A percentile compares a stretch with the other conserved stretches of the same genome.
Evolutionary conservation across 2,329 filamentous ascomycete species (phyloP).

Genomic region (Endocalyx cinctus): DNA sequence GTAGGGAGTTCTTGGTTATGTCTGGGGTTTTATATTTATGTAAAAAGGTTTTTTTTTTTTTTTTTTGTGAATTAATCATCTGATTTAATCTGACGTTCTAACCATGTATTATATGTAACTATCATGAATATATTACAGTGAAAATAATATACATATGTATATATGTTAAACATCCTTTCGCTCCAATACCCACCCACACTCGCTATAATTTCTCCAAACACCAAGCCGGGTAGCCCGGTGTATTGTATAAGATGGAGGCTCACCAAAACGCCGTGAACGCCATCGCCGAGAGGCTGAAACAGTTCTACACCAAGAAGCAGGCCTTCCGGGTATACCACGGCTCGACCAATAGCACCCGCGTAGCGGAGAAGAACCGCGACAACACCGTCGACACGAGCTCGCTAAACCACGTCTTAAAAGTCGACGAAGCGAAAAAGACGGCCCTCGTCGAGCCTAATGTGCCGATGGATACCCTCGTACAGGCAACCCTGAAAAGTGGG

Average conservation of each 20-base stretch:
- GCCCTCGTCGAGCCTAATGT: conserved; percentile 69
- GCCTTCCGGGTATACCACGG: conserved; percentile 75
- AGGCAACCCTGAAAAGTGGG: conserved; percentile 49
- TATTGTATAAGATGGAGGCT: conserved; percentile 41
- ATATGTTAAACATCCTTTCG: no score
- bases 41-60: conserved; percentile 1
- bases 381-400: conserved; percentile 63
- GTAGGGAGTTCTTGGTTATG: no score
- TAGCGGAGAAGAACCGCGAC: conserved; percentile 41
- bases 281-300: conserved; percentile 38
- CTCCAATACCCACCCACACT: no score
- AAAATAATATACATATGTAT: no score
- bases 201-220: no score
- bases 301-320: conserved; percentile 38
- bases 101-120: neutral
- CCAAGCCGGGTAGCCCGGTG: no score
- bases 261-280: conserved; percentile 40
- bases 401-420: conserved; percentile 56
- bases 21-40: neutral
- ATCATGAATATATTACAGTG: no score
- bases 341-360: conserved; percentile 70
- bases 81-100: conserved; percentile 1
- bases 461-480: conserved; percentile 60
- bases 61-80: neutral
- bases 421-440: conserved; percentile 50